Evolutionary conservation across 768 basidiomycete species (phyloP).

Genomic region (Kwoniella sp.): DNA sequence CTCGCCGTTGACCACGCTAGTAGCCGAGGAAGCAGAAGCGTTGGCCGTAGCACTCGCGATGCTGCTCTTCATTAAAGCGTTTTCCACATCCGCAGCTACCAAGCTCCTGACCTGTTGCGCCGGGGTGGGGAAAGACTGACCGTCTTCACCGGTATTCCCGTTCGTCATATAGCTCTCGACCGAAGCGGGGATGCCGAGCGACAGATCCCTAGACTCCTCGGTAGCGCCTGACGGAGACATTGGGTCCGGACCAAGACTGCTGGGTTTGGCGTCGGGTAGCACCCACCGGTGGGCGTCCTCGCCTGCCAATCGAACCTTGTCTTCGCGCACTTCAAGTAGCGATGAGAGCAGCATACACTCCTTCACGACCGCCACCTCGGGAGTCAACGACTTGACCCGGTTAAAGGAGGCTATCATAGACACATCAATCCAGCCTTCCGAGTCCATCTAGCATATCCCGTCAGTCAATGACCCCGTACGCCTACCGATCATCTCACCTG

Average conservation of each 20-base stretch:
- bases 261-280: slow-evolving; percentile 59
- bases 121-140: not conserved
- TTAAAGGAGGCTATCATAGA: slow-evolving; percentile 79
- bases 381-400: slow-evolving; percentile 67
- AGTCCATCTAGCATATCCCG: slow-evolving; percentile 68
- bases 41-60: slow-evolving; percentile 7
- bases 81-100: slow-evolving; percentile 26
- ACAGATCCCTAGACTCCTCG: slow-evolving; percentile 3
- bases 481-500: too few species aligned
- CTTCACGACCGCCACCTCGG: slow-evolving; percentile 57
- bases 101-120: not conserved
- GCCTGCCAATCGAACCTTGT: slow-evolving; percentile 64
- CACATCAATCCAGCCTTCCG: slow-evolving; percentile 79
- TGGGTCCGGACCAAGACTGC: slow-evolving; percentile 1
- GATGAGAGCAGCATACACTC: slow-evolving; percentile 67
- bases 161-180: not conserved
- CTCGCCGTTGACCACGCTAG: not conserved
- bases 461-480: slow-evolving; percentile 38
- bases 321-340: slow-evolving; percentile 63
- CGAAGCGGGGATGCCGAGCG: slow-evolving; percentile 7
- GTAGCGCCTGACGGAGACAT: slow-evolving; percentile 3
- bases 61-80: slow-evolving; percentile 35
- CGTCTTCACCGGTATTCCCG: not conserved
- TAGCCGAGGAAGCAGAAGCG: not conserved
- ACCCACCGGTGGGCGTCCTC: slow-evolving; percentile 61